Conservation (phyloP, 2,329 filamentous ascomycete genomes). For the Lojkania enalia region DNA sequence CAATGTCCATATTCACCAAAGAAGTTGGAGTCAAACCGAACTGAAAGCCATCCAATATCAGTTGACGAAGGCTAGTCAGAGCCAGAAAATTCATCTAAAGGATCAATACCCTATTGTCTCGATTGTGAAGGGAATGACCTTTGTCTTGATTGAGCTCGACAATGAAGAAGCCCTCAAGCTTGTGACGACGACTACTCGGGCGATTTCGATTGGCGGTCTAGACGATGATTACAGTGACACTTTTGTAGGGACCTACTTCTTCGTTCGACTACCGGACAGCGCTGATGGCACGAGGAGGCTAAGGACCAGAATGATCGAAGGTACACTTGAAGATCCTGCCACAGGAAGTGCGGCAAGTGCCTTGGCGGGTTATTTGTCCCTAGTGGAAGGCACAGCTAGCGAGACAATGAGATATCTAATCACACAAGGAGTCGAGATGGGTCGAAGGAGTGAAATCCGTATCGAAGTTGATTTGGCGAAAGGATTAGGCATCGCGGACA, state of each 20-base stretch:
- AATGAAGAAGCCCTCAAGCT: constrained; percentile 61
- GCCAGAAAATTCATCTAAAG: constrained; percentile 17
- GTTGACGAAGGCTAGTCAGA: constrained; percentile 29
- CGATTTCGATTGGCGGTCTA: constrained; percentile 39
- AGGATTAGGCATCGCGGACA: constrained; percentile 41
- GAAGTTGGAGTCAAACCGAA: constrained; percentile 24
- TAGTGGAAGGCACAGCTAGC: constrained; percentile 42
- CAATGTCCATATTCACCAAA: constrained; percentile 45
- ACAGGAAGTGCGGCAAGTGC: constrained; percentile 57
- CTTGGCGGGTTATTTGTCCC: constrained; percentile 50
- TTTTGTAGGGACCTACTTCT: constrained; percentile 63
- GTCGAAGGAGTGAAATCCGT: constrained; percentile 53
- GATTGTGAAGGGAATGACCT: constrained; percentile 74
- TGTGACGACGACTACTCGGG: constrained; percentile 41
- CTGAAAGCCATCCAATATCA: constrained; percentile 41
- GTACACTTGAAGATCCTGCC: constrained; percentile 53
- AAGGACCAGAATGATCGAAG: constrained; percentile 64
- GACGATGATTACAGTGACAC: constrained; percentile 57
- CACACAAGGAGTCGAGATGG: constrained; percentile 58
- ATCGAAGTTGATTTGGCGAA: constrained; percentile 50
- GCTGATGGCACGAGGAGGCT: constrained; percentile 43
- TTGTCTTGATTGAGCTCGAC: constrained; percentile 66
- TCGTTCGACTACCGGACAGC: constrained; percentile 49
- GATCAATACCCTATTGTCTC: constrained; percentile 44
- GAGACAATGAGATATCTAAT: constrained; percentile 47